Conservation (phyloP, 2,329 filamentous ascomycete species). For the Helotiales sp. region DNA sequence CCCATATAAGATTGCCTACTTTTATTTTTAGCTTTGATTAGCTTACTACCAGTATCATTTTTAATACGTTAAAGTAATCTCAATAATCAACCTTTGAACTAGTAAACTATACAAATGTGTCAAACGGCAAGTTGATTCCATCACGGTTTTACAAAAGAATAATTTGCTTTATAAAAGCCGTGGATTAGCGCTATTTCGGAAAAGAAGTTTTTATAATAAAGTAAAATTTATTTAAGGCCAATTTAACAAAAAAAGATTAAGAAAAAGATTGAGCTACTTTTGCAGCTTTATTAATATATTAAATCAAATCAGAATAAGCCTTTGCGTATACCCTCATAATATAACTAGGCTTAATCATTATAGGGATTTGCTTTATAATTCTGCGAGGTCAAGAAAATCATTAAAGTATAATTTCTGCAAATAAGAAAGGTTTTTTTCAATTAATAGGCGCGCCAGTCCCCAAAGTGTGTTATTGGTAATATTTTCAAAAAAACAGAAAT, state of each 20-base stretch:
- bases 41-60: neutral
- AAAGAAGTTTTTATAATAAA: constrained; percentile 9
- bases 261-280: constrained; percentile 13
- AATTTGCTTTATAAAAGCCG: constrained; percentile 8
- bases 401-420: constrained; percentile 4
- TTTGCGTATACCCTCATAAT: constrained; percentile 6
- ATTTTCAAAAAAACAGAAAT: constrained; percentile 9
- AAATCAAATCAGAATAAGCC: constrained; percentile 9
- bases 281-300: constrained; percentile 2
- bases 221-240: constrained; percentile 12
- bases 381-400: constrained; percentile 11
- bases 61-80: neutral
- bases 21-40: neutral
- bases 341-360: constrained; percentile 11
- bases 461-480: neutral
- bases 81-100: constrained; percentile 1
- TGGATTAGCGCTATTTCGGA: constrained; percentile 5
- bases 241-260: neutral
- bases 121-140: neutral
- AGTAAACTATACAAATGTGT: neutral
- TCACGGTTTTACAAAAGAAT: neutral
- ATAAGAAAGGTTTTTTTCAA: constrained; percentile 9
- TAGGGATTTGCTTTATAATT: constrained; percentile 3
- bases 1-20: constrained; percentile 7
- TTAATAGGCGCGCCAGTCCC: constrained; percentile 3